Evolutionary conservation across 2,329 filamentous ascomycete species (phyloP), one percentile per base, ranked within the genome.

Genomic region (Trichocomaceae sp.): DNA sequence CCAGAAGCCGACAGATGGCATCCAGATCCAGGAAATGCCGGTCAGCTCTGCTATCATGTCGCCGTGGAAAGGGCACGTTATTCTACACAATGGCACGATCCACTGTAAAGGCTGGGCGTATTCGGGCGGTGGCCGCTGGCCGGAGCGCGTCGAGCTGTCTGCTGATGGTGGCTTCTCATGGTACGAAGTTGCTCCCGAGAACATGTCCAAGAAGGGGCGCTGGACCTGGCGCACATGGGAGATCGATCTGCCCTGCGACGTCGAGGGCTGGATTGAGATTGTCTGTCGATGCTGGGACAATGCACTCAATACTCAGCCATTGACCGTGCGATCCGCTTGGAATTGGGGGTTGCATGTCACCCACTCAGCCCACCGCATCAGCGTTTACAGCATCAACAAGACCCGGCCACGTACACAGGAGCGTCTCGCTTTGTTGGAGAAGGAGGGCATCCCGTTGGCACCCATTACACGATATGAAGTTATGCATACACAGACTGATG

Each of bases 11-110:
- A 81, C 73, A 15, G 81, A 82, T 46, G 84, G 82, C 0, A 83
- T 85, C 58, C 80, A 79, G 58, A 87, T 86, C 61, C 85, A 88
- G 62, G 84, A 87, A 35, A 88, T 87, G 84, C 85, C 85, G 0
- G 84, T 87, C 3, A 81, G 78, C 47, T 81, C 77, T 15, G 84
- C 84, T 19, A 86, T 87, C 61, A 86, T 86, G 80, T 73, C 78
- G 0, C 84, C 84, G 0, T 73, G 75, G 70, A 77, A 78, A 19
- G 83, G 83, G 61, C 77, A 84, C n/a, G 77, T 80, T 1, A 75
- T 85, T 29, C 69, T 85, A 0, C 83, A 86, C 60, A 75, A 79
- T 15, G 83, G 83, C 8, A 75, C 72, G 47, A 84, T 86, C 50
- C 71, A 72, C 5, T 72, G 80, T 58, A 77, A 76, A 47, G 80